Evolutionary conservation across 306 rosid species (phyloP).

Genomic region (Begonia fuchsioides): DNA sequence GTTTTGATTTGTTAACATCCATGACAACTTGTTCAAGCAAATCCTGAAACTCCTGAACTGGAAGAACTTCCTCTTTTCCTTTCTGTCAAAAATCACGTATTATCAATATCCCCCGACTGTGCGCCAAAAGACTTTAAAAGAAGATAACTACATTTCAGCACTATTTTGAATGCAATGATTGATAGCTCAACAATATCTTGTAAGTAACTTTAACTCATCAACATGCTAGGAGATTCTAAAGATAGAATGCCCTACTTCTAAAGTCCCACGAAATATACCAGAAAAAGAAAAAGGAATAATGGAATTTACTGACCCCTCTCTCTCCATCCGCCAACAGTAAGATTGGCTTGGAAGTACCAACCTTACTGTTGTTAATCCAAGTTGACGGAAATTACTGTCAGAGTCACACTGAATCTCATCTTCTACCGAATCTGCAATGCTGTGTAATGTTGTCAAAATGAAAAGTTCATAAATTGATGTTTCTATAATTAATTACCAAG

Average conservation of each 20-base stretch:
- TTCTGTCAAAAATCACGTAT: slow-evolving; percentile 21
- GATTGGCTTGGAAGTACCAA: slow-evolving; percentile 23
- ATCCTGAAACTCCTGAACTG: slow-evolving; percentile 12
- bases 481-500: too few species aligned
- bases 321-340: slow-evolving; percentile 40
- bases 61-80: slow-evolving; percentile 15
- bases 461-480: too few species aligned
- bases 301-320: slow-evolving; percentile 22
- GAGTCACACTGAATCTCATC: slow-evolving; percentile 21
- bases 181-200: too few species aligned
- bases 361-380: slow-evolving; percentile 14
- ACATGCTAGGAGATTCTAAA: too few species aligned
- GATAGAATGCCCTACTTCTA: too few species aligned
- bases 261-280: too few species aligned
- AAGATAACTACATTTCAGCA: too few species aligned
- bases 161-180: too few species aligned
- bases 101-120: too few species aligned
- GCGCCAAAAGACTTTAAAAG: too few species aligned
- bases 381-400: slow-evolving; percentile 15
- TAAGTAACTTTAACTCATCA: too few species aligned
- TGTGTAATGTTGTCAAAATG: slow-evolving; percentile 39
- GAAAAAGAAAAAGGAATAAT: too few species aligned
- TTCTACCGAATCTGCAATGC: slow-evolving; percentile 45
- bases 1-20: slow-evolving; percentile 17
- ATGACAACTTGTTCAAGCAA: slow-evolving; percentile 15